Evolutionary conservation across 140 eudicot species (phyloP), one percentile per base, ranked within the genome.

Genomic region (Ambrosia hybrid): DNA sequence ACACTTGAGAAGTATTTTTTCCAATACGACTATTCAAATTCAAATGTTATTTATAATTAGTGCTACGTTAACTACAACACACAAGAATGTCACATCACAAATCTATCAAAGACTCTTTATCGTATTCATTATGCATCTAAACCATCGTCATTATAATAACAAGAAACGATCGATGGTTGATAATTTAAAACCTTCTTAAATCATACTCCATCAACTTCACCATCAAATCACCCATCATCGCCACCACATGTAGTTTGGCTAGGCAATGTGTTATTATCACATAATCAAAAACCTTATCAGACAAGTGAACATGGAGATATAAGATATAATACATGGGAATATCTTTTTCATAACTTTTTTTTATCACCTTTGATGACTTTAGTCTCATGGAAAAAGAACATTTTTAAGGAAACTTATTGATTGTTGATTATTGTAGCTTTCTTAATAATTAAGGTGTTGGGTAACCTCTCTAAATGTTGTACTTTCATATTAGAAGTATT

Each of bases 161-260:
- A 45, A 45, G 51, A 45, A 45, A 45, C 51, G 9, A 45, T 45
- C 9, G 6, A 6, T 45, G 5, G 51, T 45, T 45, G 51, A 45
- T 45, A 9, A 45, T 4, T 37, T 37, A 37, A 37, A 4, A 37
- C 41, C 41, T 37, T 37, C 41, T 3, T 4, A 37, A 37, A 37
- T 37, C 26, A 21, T 37, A 37, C 41, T 37, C 41, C 51, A 45
- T 51, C n/a, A 51, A 51, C 14, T 12, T 9, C 55, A 10, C n/a
- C 55, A 51, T 12, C 55, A 51, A 51, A 51, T 51, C 55, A 51
- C 55, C 14, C 14, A 51, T 51, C 14, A 51, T 14, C 11, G 4
- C 55, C 55, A 51, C 55, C 55, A 51, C 14, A 51, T 51, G 55
- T 9, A 51, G 55, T 51, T 51, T 51, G 55, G 55, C 55, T 51